Evolutionary conservation across 2,329 filamentous ascomycete genomes (phyloP), one percentile per base, ranked within the genome.

Genomic region (Beauveria brongniartii): DNA sequence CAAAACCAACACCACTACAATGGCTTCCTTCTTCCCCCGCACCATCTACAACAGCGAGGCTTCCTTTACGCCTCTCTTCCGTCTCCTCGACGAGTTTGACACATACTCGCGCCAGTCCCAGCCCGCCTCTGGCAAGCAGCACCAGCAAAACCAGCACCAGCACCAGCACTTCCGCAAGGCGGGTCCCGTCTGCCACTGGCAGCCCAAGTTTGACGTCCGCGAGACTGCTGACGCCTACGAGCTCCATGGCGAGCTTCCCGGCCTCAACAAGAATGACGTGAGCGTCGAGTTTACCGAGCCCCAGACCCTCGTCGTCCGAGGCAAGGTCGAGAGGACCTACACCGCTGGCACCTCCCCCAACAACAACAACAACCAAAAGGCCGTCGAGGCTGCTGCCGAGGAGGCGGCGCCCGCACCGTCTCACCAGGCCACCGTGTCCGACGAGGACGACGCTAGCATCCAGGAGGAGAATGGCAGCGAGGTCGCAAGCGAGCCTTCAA

Each of bases 161-260:
- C 66, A 67, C 54, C 69, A 70, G 52, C 63, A 66, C 68, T 68
- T 53, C 61, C 56, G 53, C 56, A 59, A 52, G 44, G 14, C 62
- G 30, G 65, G 20, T 8, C 12, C 63, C 62, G 66, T 81, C 53
- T 78, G 77, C 52, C 77, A 82, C 69, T 92, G 91, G 82, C 82
- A 83, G 62, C 90, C 90, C 59, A 88, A 86, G 74, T 93, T 93
- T 70, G 90, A 93, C 68, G 80, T 92, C 64, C 86, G 83, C 71
- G 90, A 94, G 77, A 83, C 82, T 14, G 81, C 82, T 63, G 75
- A 84, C 6, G 72, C 78, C 64, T 93, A 91, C 70, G 87, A 93
- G 74, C 86, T 93, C 22, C 85, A 92, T 68, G 90, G 90, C 68
- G 90, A 93, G 74, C 83, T 93, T 6, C 87, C 90, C 0, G 90